phyloP scores from a whole-genome alignment of 148 eudicot genomes.

The Spergularia bocconei region DNA sequence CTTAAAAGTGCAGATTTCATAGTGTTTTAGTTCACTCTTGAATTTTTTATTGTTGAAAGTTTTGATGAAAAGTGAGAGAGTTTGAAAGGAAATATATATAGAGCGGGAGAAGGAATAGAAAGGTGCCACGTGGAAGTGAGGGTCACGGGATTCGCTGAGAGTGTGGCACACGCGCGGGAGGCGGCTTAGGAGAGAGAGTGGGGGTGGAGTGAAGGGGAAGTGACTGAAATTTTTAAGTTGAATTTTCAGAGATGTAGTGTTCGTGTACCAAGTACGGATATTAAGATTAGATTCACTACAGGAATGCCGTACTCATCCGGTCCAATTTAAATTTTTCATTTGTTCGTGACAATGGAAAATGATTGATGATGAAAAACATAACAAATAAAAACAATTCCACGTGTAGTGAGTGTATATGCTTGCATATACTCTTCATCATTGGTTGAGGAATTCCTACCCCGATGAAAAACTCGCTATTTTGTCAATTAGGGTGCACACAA shows the following conservation, averaged over 20 bases:
- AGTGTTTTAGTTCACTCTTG: background rate
- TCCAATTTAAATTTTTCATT: too few relatives aligned
- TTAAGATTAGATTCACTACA: too few relatives aligned
- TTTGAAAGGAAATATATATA: constrained; percentile 15
- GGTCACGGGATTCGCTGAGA: constrained; percentile 30
- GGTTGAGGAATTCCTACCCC: too few relatives aligned
- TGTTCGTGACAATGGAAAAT: too few relatives aligned
- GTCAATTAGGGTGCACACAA: too few relatives aligned
- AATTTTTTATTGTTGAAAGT: background rate
- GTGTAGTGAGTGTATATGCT: too few relatives aligned
- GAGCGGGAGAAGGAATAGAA: background rate
- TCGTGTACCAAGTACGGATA: constrained; percentile 14
- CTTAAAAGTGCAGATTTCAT: constrained; percentile 57
- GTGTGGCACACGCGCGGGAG: constrained; percentile 34
- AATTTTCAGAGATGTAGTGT: background rate
- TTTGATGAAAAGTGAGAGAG: background rate
- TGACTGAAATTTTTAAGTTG: background rate
- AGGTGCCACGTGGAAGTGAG: constrained; percentile 22
- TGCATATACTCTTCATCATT: too few relatives aligned
- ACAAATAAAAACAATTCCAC: too few relatives aligned
- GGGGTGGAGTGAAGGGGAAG: background rate
- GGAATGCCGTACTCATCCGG: too few relatives aligned
- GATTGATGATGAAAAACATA: too few relatives aligned
- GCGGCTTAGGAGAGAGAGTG: constrained; percentile 13
- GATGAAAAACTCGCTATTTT: too few relatives aligned